phyloP scores from a whole-genome alignment of 2,329 filamentous ascomycete genomes.

The Colletotrichum sp. region DNA sequence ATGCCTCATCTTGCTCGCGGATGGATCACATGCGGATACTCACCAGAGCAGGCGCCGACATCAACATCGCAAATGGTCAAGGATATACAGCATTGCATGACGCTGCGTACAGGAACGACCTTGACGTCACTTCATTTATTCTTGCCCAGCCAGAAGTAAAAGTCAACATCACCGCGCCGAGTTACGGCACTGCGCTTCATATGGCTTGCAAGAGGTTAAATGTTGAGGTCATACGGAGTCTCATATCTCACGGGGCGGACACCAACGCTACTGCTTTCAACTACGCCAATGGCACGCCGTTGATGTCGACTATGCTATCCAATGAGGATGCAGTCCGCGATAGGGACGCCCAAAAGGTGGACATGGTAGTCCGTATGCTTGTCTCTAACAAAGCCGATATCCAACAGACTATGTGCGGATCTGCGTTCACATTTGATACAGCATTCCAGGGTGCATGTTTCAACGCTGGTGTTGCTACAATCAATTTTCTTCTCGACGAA shows the following conservation, averaged over 20 bases:
- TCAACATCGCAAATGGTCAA: not conserved
- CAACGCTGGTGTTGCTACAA: not conserved
- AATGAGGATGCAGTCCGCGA: not conserved
- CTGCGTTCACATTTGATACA: not conserved
- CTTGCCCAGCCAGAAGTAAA: not conserved
- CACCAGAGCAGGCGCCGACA: not conserved
- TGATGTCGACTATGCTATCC: not conserved
- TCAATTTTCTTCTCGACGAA: not conserved
- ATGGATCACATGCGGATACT: not conserved
- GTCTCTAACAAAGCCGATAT: not conserved
- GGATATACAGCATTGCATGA: not conserved
- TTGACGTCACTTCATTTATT: not conserved
- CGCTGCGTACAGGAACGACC: not conserved
- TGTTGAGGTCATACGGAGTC: not conserved
- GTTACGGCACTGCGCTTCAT: not conserved
- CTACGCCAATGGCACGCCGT: not conserved
- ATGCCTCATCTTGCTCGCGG: not conserved
- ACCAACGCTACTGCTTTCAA: not conserved
- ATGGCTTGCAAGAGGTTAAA: not conserved
- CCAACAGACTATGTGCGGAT: not conserved
- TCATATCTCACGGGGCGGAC: not conserved
- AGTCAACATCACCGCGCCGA: not conserved
- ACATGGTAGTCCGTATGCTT: not conserved
- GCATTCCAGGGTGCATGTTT: not conserved
- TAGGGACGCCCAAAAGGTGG: not conserved